Evolutionary conservation across 2,329 filamentous ascomycete species (phyloP).

Genomic region (Onygena corvina): DNA sequence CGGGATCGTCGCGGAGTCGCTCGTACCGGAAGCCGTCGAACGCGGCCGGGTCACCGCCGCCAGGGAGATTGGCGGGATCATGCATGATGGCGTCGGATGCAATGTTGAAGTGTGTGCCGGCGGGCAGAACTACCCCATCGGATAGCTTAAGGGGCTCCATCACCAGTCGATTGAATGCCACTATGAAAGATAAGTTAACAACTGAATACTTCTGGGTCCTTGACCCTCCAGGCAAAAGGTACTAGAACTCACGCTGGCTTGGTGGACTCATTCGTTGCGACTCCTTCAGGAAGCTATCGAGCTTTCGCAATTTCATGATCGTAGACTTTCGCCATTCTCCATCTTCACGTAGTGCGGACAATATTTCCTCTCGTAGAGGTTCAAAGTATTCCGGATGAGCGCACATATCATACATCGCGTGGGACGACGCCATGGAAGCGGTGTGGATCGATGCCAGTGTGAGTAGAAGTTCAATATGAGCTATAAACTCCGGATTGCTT

Average conservation of each 20-base stretch:
- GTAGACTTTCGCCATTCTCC: slow-evolving; percentile 6
- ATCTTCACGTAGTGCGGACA: slow-evolving; percentile 3
- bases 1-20: slow-evolving; percentile 28
- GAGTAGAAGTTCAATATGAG: neutral
- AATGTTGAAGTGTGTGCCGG: neutral
- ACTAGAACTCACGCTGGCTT: slow-evolving; percentile 13
- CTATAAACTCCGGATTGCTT: neutral
- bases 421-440: neutral
- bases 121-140: neutral
- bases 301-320: slow-evolving; percentile 13
- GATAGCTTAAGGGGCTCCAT: neutral
- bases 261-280: slow-evolving; percentile 17
- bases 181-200: neutral
- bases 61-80: too few species aligned
- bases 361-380: slow-evolving; percentile 10
- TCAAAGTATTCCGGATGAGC: slow-evolving; percentile 9
- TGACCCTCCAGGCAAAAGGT: too few species aligned
- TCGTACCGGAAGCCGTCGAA: slow-evolving; percentile 44
- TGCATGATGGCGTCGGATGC: neutral
- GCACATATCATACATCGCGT: neutral
- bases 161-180: neutral
- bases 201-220: too few species aligned
- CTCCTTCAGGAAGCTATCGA: slow-evolving; percentile 22
- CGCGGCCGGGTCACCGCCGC: neutral
- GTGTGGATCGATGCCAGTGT: neutral